Conservation (phyloP, 768 basidiomycete species). For the Hypholoma fasciculare region DNA sequence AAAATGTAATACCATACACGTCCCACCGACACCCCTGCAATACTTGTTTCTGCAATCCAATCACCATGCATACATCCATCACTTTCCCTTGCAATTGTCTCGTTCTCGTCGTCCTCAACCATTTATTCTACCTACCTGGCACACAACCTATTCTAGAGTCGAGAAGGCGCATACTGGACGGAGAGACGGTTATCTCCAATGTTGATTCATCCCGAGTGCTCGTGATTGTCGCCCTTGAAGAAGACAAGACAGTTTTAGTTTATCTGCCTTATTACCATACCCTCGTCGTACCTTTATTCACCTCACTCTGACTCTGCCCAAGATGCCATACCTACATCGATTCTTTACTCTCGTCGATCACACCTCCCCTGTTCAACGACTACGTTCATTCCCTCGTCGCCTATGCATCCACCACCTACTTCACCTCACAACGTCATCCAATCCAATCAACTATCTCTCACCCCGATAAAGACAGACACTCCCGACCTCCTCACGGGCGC, state of each 20-base stretch:
- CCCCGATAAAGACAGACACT: slow-evolving; percentile 52
- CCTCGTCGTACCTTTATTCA: slow-evolving; percentile 29
- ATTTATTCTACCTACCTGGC: slow-evolving; percentile 45
- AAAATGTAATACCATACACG: slow-evolving; percentile 86
- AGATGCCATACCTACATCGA: slow-evolving; percentile 18
- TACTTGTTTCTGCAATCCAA: slow-evolving; percentile 62
- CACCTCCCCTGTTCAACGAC: slow-evolving; percentile 35
- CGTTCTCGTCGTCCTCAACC: slow-evolving; percentile 40
- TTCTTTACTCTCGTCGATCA: slow-evolving; percentile 38
- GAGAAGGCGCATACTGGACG: slow-evolving; percentile 25
- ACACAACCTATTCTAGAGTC: slow-evolving; percentile 45
- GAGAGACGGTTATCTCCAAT: slow-evolving; percentile 28
- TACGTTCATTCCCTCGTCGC: slow-evolving; percentile 47
- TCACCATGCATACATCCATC: slow-evolving; percentile 67
- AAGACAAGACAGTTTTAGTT: slow-evolving; percentile 35
- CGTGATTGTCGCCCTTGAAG: slow-evolving; percentile 25
- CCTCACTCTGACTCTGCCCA: slow-evolving; percentile 24
- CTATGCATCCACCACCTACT: slow-evolving; percentile 57
- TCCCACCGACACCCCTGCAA: slow-evolving; percentile 62
- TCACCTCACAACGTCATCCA: slow-evolving; percentile 45
- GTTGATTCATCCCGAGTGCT: slow-evolving; percentile 19
- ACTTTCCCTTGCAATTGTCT: slow-evolving; percentile 68
- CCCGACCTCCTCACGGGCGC: slow-evolving; percentile 19
- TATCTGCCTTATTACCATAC: slow-evolving; percentile 30
- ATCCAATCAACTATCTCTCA: slow-evolving; percentile 40